Conservation (phyloP, 495 filamentous ascomycete species). For the Talaromyces trachyspermus region DNA sequence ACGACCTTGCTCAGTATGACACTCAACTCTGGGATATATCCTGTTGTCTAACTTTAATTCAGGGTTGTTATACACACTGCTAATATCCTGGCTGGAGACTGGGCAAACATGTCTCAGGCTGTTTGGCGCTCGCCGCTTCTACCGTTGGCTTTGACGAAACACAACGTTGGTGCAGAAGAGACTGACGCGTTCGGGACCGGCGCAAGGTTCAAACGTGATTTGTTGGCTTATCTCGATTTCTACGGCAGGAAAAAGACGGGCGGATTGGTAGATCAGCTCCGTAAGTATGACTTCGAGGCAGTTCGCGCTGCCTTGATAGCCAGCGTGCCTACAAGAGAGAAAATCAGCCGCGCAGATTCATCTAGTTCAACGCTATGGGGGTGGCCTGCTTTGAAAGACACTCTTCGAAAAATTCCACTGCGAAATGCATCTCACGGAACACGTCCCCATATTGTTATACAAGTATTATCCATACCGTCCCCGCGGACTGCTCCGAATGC, state of each 20-base stretch:
- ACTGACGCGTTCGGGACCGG: conserved; percentile 48
- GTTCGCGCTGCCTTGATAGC: conserved; percentile 69
- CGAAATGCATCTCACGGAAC: neutral
- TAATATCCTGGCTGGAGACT: conserved; percentile 81
- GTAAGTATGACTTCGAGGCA: conserved; percentile 59
- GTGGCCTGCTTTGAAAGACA: conserved; percentile 59
- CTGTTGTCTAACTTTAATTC: neutral
- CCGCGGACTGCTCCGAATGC: conserved; percentile 5
- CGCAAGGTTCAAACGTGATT: conserved; percentile 63
- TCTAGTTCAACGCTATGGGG: conserved; percentile 55
- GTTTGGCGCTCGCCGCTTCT: conserved; percentile 75
- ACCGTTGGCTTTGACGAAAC: conserved; percentile 29
- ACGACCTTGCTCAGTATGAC: conserved; percentile 61
- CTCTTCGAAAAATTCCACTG: conserved; percentile 45
- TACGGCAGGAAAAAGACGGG: conserved; percentile 54
- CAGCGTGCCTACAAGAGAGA: conserved; percentile 64
- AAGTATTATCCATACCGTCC: conserved; percentile 28
- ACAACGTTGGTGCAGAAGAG: conserved; percentile 9
- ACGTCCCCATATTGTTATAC: conserved; percentile 55
- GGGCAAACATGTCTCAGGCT: conserved; percentile 81
- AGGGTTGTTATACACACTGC: conserved; percentile 79
- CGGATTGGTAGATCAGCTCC: conserved; percentile 47
- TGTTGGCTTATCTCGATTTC: conserved; percentile 62
- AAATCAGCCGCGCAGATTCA: conserved; percentile 26
- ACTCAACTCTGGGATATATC: neutral